phyloP scores from a whole-genome alignment of 2,329 filamentous ascomycete species.

The Fusarium dlaminii region DNA sequence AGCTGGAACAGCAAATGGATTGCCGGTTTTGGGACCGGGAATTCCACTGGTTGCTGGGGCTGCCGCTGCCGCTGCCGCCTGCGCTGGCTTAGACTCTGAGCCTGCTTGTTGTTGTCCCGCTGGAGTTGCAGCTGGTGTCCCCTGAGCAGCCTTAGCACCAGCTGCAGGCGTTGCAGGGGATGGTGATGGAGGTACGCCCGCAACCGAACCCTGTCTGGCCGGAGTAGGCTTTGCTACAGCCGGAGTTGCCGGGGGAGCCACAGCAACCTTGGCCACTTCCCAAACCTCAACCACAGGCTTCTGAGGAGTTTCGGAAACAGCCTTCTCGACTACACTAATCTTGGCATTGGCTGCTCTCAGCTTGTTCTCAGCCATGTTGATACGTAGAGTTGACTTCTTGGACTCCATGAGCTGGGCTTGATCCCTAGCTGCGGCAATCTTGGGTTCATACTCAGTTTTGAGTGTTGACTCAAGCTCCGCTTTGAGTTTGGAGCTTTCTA shows the following conservation, averaged over 20 bases:
- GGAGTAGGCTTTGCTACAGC: constrained; percentile 39
- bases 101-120: constrained; percentile 24
- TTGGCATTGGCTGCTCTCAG: constrained; percentile 73
- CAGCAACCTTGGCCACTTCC: constrained; percentile 74
- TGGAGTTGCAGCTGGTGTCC: constrained; percentile 21
- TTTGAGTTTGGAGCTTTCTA: constrained; percentile 69
- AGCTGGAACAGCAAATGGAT: constrained; percentile 46
- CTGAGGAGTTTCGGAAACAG: constrained; percentile 85
- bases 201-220: constrained; percentile 33
- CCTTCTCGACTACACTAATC: constrained; percentile 80
- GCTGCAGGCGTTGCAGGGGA: constrained; percentile 35
- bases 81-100: constrained; percentile 24
- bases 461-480: constrained; percentile 60
- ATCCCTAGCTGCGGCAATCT: constrained; percentile 63
- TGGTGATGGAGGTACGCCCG: constrained; percentile 37
- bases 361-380: constrained; percentile 83
- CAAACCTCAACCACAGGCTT: constrained; percentile 87
- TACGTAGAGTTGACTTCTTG: constrained; percentile 77
- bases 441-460: constrained; percentile 64
- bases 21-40: constrained; percentile 39
- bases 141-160: constrained; percentile 14
- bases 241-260: constrained; percentile 42
- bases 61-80: constrained; percentile 21
- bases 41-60: constrained; percentile 32
- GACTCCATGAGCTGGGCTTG: constrained; percentile 76